Evolutionary conservation across 345 rosid species (phyloP).

Genomic region (Melaleuca alternifolia): DNA sequence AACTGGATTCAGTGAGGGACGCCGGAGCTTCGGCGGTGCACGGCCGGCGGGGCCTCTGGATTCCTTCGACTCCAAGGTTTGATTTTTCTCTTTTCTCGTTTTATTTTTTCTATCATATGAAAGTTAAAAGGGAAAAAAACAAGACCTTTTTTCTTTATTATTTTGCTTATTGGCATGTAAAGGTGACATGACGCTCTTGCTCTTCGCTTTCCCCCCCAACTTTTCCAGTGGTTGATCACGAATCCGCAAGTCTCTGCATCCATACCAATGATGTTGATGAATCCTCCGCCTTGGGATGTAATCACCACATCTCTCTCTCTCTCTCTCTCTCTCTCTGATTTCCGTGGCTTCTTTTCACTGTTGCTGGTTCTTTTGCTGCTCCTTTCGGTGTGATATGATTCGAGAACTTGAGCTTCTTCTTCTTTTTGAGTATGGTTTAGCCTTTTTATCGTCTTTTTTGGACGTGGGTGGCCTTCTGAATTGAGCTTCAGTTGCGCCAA

Average conservation of each 20-base stretch:
- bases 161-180: background rate
- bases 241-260: background rate
- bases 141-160: too few species aligned
- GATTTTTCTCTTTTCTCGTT: too few species aligned
- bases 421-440: background rate
- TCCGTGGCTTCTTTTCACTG: background rate
- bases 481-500: constrained; percentile 4
- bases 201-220: background rate
- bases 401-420: background rate
- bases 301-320: background rate
- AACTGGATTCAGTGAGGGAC: too few species aligned
- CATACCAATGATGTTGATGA: background rate
- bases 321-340: background rate
- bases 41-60: too few species aligned
- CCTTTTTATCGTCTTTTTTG: background rate
- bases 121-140: background rate
- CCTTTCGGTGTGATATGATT: background rate
- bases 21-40: too few species aligned
- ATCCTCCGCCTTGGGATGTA: background rate
- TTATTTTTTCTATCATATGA: background rate
- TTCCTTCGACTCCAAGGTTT: too few species aligned
- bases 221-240: background rate
- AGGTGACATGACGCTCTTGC: too few species aligned
- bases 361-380: background rate
- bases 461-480: background rate